phyloP scores from a whole-genome alignment of 139 green algal genomes.

The Chlamydomonas asymmetrica region DNA sequence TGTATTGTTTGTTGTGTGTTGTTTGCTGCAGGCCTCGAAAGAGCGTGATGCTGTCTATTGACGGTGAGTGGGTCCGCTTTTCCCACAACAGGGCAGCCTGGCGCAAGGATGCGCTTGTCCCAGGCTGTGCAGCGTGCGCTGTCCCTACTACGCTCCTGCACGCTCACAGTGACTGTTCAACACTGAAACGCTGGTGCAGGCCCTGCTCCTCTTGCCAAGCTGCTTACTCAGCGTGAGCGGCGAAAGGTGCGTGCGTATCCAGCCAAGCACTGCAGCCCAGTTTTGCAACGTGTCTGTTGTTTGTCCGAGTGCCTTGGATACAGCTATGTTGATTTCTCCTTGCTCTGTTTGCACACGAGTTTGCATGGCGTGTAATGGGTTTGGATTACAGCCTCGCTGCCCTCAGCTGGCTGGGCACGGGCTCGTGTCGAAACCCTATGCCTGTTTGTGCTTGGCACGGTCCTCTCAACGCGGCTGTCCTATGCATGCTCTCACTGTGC shows the following conservation, averaged over 20 bases:
- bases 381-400: background rate
- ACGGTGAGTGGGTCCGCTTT: conserved; percentile 15
- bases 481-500: background rate
- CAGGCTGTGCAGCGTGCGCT: background rate
- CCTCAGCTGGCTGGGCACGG: too few species aligned
- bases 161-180: background rate
- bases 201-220: conserved; percentile 85
- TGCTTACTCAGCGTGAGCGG: conserved; percentile 77
- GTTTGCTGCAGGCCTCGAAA: conserved; percentile 59
- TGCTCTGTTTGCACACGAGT: background rate
- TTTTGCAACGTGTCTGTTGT: background rate
- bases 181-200: conserved; percentile 45
- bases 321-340: background rate
- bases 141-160: too few species aligned
- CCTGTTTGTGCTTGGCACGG: background rate
- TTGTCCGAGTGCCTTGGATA: too few species aligned
- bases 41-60: conserved; percentile 76
- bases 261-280: background rate
- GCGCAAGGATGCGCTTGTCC: background rate
- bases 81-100: background rate
- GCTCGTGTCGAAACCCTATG: too few species aligned
- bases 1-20: too few species aligned
- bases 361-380: background rate
- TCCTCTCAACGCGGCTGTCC: background rate
- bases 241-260: conserved; percentile 42